These are phyloP conservation scores for Phytomonas sp. DNA, from an alignment of 208 protist species.

Conservation along the genomic window DNA sequence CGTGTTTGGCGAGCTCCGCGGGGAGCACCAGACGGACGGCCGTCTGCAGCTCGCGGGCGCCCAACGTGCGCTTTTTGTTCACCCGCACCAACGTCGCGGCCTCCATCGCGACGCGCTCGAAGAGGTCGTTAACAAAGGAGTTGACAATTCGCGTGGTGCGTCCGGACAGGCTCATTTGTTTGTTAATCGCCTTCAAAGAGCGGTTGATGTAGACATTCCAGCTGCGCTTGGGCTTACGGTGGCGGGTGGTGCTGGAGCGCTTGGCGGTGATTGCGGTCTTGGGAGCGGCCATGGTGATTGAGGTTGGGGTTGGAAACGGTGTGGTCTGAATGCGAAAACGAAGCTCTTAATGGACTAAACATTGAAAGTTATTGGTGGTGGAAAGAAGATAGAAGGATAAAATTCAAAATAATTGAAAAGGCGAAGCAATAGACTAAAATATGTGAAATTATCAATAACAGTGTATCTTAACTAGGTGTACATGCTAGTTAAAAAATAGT, in stretches of 20 bases:
- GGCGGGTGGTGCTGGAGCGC: slow-evolving; percentile 31
- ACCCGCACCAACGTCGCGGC: slow-evolving; percentile 88
- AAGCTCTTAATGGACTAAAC: not conserved
- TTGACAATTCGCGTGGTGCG: slow-evolving; percentile 97
- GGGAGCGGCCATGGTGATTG: slow-evolving; percentile 3
- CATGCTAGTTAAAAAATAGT: not conserved
- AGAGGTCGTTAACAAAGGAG: slow-evolving; percentile 97
- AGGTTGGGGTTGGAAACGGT: not conserved
- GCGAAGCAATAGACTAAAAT: not conserved
- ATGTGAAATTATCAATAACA: not conserved
- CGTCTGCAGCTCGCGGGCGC: slow-evolving; percentile 94
- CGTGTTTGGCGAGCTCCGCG: slow-evolving; percentile 97
- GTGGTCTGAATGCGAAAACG: not conserved
- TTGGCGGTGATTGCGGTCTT: slow-evolving; percentile 22
- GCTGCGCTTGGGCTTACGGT: slow-evolving; percentile 68
- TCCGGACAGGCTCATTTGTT: slow-evolving; percentile 92
- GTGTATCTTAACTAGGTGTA: not conserved
- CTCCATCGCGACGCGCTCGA: slow-evolving; percentile 95
- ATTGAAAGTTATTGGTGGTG: not conserved
- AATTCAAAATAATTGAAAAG: not conserved
- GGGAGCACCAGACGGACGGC: slow-evolving; percentile 95
- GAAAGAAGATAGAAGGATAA: not conserved
- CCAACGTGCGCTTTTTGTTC: slow-evolving; percentile 94
- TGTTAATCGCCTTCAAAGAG: slow-evolving; percentile 95
- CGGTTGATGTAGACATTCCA: slow-evolving; percentile 89